These are phyloP conservation scores for Truncatella angustata DNA, from an alignment of 2,329 filamentous ascomycete genomes.

Conservation along the genomic window DNA sequence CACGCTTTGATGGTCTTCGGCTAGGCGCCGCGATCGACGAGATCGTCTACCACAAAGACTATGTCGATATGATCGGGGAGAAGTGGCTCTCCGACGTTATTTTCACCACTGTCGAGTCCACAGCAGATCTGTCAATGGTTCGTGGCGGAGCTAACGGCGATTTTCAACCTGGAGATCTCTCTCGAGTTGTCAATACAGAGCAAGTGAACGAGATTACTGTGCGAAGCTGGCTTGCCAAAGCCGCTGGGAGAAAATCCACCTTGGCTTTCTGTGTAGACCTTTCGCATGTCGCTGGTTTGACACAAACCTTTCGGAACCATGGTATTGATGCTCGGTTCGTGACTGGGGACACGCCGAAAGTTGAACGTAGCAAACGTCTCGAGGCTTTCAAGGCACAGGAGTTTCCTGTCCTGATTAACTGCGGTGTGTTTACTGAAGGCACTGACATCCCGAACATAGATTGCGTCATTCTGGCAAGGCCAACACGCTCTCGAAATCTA, in stretches of 20 bases:
- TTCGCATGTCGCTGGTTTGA: constrained; percentile 73
- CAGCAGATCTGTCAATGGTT: constrained; percentile 74
- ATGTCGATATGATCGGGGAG: constrained; percentile 66
- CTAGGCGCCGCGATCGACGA: constrained; percentile 86
- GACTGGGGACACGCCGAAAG: constrained; percentile 74
- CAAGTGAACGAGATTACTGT: constrained; percentile 82
- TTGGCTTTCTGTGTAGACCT: constrained; percentile 94
- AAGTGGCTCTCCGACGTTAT: constrained; percentile 91
- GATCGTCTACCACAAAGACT: constrained; percentile 88
- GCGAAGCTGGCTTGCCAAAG: constrained; percentile 80
- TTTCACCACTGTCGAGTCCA: constrained; percentile 88
- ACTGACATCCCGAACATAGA: constrained; percentile 98
- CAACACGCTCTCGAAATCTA: constrained; percentile 88
- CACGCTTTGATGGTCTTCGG: constrained; percentile 77
- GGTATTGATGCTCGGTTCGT: constrained; percentile 84
- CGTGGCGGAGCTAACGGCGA: constrained; percentile 67
- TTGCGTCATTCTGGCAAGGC: constrained; percentile 82
- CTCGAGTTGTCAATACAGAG: constrained; percentile 76
- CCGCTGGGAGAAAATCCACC: constrained; percentile 72
- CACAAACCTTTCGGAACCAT: constrained; percentile 69
- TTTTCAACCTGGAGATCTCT: constrained; percentile 76
- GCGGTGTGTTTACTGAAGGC: constrained; percentile 94
- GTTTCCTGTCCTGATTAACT: constrained; percentile 89
- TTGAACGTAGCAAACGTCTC: constrained; percentile 67
- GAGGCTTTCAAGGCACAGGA: constrained; percentile 73